Base-by-base conservation (phyloP, 1,284 basidiomycete species). In the Rhodofomes roseus region DNA sequence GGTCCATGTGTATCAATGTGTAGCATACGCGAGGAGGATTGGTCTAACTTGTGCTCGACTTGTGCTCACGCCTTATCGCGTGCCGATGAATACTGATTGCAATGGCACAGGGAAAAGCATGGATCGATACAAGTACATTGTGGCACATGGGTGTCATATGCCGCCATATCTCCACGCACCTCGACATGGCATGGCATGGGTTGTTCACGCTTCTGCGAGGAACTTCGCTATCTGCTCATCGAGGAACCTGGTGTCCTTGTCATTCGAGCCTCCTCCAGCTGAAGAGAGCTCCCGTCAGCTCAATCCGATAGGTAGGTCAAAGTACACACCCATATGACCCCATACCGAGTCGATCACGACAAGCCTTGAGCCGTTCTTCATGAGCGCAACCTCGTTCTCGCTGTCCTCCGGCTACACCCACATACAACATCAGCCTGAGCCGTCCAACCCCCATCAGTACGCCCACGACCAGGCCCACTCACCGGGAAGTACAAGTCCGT, bases 401-500 rank as follows among this genome's bases (percentile, higher is more conserved):
- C 78, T 83, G 60, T 86, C 85, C 65, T 86, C 84, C 4, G 84
- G 83, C 81, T 84, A 51, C 27, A 34, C 14, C 12, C 25, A 29
- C n/a, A n/a, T n/a, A n/a, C n/a, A n/a, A n/a, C n/a, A n/a, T n/a
- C n/a, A n/a, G n/a, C n/a, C n/a, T n/a, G n/a, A n/a, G n/a, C n/a
- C n/a, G n/a, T 9, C 40, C 1, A 37, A 37, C 25, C 4, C 54
- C n/a, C 34, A 52, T 48, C 14, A 46, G 25, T 25, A 25, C 12
- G 11, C 6, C 27, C 27, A 0, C 16, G n/a, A 4, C 9, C 18
- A 11, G 41, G n/a, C n/a, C 18, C 34, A 61, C 70, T 57, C 52
- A 73, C 71, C 9, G 71, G 67, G 59, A 73, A 87, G 66, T 86
- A 85, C 40, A 86, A 68, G 64, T 87, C 84, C 7, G 81, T 84